A percentile compares a stretch with the other conserved stretches of the same genome.
Conservation (phyloP, 306 rosid genomes). For the Betula pendula region DNA sequence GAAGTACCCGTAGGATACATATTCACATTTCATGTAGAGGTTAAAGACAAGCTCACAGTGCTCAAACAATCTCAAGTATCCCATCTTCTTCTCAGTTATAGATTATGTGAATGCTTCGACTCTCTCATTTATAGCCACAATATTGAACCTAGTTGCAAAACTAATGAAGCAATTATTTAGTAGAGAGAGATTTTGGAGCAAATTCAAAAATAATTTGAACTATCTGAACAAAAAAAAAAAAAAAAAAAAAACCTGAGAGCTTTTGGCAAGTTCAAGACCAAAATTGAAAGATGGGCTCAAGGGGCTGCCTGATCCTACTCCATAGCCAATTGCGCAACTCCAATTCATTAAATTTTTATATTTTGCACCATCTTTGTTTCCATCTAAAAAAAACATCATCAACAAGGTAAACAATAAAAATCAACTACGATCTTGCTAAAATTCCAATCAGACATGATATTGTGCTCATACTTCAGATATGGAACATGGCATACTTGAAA, state of each 20-base stretch:
- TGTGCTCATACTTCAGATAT: not conserved
- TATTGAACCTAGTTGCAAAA: not conserved
- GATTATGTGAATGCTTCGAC: not conserved
- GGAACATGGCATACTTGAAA: not conserved
- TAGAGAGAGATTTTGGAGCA: not conserved
- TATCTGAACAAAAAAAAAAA: too few relatives aligned
- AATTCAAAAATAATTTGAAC: constrained; percentile 22
- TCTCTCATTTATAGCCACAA: not conserved
- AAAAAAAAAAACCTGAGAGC: constrained; percentile 68
- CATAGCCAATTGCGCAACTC: constrained; percentile 90
- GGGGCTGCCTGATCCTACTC: constrained; percentile 86
- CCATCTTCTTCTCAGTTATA: not conserved
- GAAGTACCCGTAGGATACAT: too few relatives aligned
- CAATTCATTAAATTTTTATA: constrained; percentile 69
- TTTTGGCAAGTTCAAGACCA: constrained; percentile 75
- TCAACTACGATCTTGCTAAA: constrained; percentile 9
- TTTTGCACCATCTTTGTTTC: constrained; percentile 43
- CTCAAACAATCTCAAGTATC: not conserved
- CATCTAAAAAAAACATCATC: constrained; percentile 44
- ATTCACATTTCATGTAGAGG: too few relatives aligned
- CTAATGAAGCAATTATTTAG: not conserved
- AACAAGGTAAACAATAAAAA: constrained; percentile 20
- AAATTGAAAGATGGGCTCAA: constrained; percentile 91
- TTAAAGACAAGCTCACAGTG: not conserved
- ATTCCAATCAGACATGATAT: not conserved